phyloP scores from a whole-genome alignment of 495 filamentous ascomycete species.

The Hypomontagnella monticulosa region DNA sequence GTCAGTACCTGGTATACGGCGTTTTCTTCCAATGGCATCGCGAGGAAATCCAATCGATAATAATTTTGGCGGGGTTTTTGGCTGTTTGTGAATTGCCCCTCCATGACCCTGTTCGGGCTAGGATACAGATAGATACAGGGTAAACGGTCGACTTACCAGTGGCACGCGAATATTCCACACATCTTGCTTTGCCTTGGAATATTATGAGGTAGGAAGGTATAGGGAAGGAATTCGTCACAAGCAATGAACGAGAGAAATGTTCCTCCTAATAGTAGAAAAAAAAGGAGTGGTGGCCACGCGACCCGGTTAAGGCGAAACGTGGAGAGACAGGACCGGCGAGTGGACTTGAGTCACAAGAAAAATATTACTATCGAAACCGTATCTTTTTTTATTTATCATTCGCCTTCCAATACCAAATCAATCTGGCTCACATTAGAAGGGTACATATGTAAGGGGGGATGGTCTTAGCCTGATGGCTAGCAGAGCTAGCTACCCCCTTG shows the following conservation, averaged over 20 bases:
- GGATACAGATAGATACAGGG: conserved; percentile 22
- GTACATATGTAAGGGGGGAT: conserved; percentile 4
- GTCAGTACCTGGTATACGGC: conserved; percentile 41
- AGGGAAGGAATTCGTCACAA: conserved; percentile 3
- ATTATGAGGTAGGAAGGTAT: conserved; percentile 2
- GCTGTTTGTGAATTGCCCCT: conserved; percentile 42
- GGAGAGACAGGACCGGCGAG: conserved; percentile 13
- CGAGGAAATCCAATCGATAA: conserved; percentile 35
- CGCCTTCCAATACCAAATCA: conserved; percentile 20
- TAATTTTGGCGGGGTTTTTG: conserved; percentile 37
- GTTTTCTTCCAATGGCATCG: conserved; percentile 31
- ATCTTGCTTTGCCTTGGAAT: conserved; percentile 49
- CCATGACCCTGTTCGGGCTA: conserved; percentile 40
- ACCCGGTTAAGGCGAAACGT: conserved; percentile 13
- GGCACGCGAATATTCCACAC: conserved; percentile 94
- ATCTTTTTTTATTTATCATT: conserved; percentile 20
- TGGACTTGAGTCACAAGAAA: conserved; percentile 32
- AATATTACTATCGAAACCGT: conserved; percentile 10
- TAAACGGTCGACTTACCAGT: conserved; percentile 69
- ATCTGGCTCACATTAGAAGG: neutral
- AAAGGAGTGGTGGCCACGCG: conserved; percentile 12
- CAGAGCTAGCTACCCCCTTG: conserved; percentile 1
- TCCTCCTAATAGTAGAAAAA: neutral
- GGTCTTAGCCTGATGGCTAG: conserved; percentile 19
- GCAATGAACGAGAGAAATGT: conserved; percentile 2